Conservation (phyloP, 257 asterid genomes). For the Lavandula angustifolia region DNA sequence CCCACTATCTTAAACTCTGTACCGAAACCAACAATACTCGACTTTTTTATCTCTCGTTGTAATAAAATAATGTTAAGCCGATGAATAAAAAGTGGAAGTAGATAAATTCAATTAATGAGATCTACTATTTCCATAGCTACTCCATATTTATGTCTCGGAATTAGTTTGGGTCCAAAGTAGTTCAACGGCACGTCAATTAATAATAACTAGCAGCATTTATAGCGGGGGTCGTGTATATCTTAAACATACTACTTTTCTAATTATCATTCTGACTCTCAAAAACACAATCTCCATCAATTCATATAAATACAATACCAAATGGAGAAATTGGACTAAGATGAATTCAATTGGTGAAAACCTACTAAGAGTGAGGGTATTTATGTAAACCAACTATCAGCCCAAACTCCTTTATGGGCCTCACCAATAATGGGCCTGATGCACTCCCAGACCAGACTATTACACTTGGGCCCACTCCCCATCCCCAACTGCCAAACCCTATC, state of each 20-base stretch:
- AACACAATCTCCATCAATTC: background rate
- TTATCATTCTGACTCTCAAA: too few species aligned
- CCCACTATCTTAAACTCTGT: too few species aligned
- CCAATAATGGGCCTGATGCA: constrained; percentile 50
- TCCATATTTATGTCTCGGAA: constrained; percentile 23
- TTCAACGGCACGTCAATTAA: constrained; percentile 18
- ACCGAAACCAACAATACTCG: too few species aligned
- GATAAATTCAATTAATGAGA: constrained; percentile 24
- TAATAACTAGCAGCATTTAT: constrained; percentile 32
- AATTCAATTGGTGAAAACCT: constrained; percentile 10
- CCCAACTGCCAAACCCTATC: constrained; percentile 77
- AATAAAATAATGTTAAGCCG: too few species aligned
- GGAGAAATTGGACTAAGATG: background rate
- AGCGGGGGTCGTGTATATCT: constrained; percentile 33
- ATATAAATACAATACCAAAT: background rate
- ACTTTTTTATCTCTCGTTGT: too few species aligned
- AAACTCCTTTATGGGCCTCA: constrained; percentile 57
- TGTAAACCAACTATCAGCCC: constrained; percentile 64
- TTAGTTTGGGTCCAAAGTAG: constrained; percentile 11
- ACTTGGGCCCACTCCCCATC: constrained; percentile 82
- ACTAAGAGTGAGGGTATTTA: constrained; percentile 38
- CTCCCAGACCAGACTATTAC: constrained; percentile 64
- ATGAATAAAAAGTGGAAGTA: background rate
- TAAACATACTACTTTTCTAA: too few species aligned
- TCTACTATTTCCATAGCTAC: constrained; percentile 24